Conservation (phyloP, 2,329 filamentous ascomycete genomes). For the Exophiala aquamarina region DNA sequence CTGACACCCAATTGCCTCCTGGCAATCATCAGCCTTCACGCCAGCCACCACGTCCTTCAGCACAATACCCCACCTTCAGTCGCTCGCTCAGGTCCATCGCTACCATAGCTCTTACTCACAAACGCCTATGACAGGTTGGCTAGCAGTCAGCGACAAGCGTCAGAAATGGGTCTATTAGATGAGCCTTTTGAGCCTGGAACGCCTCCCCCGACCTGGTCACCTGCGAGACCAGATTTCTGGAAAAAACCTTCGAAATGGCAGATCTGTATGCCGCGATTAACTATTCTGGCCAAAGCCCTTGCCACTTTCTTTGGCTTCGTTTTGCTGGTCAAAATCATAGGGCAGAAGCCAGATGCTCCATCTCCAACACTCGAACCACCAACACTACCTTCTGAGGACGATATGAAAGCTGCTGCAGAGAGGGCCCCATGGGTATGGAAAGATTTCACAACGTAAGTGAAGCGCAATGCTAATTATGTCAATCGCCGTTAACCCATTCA, state of each 20-base stretch:
- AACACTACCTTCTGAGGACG: slow-evolving; percentile 18
- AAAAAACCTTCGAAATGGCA: slow-evolving; percentile 30
- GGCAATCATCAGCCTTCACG: slow-evolving; percentile 3
- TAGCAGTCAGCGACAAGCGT: slow-evolving; percentile 24
- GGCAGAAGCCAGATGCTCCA: slow-evolving; percentile 15
- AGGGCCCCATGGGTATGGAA: slow-evolving; percentile 29
- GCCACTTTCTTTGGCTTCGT: slow-evolving; percentile 19
- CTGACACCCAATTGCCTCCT: slow-evolving; percentile 7
- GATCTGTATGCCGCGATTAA: slow-evolving; percentile 29
- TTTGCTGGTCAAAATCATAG: slow-evolving; percentile 24
- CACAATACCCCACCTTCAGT: slow-evolving; percentile 16
- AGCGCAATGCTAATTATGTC: too few species aligned
- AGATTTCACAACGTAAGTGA: slow-evolving; percentile 26
- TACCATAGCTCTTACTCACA: slow-evolving; percentile 1
- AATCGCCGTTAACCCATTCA: slow-evolving; percentile 3
- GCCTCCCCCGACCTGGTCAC: slow-evolving; percentile 27
- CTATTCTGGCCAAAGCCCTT: slow-evolving; percentile 23
- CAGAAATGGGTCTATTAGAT: slow-evolving; percentile 27
- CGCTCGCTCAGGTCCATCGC: slow-evolving; percentile 12
- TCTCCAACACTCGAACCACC: slow-evolving; percentile 12
- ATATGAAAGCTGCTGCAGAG: slow-evolving; percentile 25
- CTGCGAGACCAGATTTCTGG: slow-evolving; percentile 28
- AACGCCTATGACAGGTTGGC: slow-evolving; percentile 23
- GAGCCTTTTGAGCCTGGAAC: slow-evolving; percentile 25
- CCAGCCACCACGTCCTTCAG: background rate